phyloP scores from a whole-genome alignment of 352 stramenopile species.

The Pilasporangium apinafurcum region DNA sequence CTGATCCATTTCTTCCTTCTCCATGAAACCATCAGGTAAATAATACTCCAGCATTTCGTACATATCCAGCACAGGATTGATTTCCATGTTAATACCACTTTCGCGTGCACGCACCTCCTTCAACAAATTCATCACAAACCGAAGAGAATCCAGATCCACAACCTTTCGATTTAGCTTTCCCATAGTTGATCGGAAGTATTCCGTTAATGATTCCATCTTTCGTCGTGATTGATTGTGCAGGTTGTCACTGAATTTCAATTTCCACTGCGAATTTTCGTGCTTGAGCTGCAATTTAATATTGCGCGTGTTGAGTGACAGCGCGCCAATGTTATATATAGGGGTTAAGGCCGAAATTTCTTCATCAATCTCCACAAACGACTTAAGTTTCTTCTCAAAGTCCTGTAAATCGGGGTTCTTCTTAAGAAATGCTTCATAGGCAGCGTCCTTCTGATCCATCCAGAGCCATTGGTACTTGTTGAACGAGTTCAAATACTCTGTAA shows the following conservation, averaged over 20 bases:
- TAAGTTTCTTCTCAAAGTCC: conserved; percentile 96
- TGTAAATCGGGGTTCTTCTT: conserved; percentile 93
- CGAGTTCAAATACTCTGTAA: conserved; percentile 95
- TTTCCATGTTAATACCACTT: conserved; percentile 98
- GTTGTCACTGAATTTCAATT: conserved; percentile 97
- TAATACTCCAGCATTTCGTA: conserved; percentile 97
- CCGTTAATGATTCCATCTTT: conserved; percentile 93
- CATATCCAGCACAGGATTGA: conserved; percentile 97
- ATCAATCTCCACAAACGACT: conserved; percentile 94
- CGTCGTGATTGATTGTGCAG: conserved; percentile 91
- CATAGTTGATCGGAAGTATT: conserved; percentile 95
- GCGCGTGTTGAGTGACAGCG: conserved; percentile 94
- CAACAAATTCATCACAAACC: conserved; percentile 97
- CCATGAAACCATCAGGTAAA: conserved; percentile 94
- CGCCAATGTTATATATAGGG: conserved; percentile 94
- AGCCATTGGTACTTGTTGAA: conserved; percentile 97
- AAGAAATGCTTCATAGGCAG: conserved; percentile 92
- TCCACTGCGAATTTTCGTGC: conserved; percentile 96
- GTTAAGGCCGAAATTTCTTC: conserved; percentile 88
- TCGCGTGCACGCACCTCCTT: conserved; percentile 96
- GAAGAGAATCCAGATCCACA: conserved; percentile 94
- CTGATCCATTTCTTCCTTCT: conserved; percentile 99
- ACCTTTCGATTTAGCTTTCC: conserved; percentile 92
- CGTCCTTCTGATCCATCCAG: conserved; percentile 97
- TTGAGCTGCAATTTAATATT: conserved; percentile 97